Base-by-base conservation (phyloP, 2,329 filamentous ascomycete genomes). In the Harringtonia aguacate region DNA sequence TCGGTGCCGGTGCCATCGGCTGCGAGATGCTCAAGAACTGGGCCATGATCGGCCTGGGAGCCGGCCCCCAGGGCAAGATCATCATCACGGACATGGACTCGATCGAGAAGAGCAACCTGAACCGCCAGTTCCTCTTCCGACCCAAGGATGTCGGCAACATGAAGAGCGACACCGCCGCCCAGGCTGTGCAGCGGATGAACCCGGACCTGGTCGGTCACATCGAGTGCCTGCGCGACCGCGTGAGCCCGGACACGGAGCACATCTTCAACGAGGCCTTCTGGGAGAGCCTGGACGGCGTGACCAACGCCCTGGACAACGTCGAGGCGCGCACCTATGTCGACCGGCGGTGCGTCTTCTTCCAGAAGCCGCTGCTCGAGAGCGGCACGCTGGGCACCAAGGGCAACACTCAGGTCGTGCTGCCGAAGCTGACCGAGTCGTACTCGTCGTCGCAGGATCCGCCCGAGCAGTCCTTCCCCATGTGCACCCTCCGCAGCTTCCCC, bases 11-110 rank as follows among this genome's bases (percentile, higher is more conserved):
- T 56, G 92, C 94, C 50, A 98, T 98, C 61, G 92, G 92, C 37
- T 98, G 92, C 58, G 92, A 98, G 61, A 98, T 97, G 84, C 70
- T 98, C 53, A 98, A 98, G 77, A 97, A 97, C 64, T 98, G 92
- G 89, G 90, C 94, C 30, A 94, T 98, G 89, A 94, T 97, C 61
- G 92, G 92, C 53, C 72, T 98, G 27, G 90, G 84, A 36, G 86
- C 85, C 37, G 92, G 92, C 4, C 86, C 87, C 4, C 77, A 88
- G 39, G 92, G 92, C 56, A 84, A 84, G 63, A 94, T 98, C 56
- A 86, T 71, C 46, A 85, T 98, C 40, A 97, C 94, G 14, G 92
- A 98, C 61, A 97, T 95, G 80, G 92, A 98, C 59, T 89, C 89
- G 44, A 98, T 98, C 55, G 92, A 98, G 68, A 95, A 90, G 77